These are phyloP conservation scores for Populus euphratica DNA, from an alignment of 345 rosid genomes.

Conservation along the genomic window DNA sequence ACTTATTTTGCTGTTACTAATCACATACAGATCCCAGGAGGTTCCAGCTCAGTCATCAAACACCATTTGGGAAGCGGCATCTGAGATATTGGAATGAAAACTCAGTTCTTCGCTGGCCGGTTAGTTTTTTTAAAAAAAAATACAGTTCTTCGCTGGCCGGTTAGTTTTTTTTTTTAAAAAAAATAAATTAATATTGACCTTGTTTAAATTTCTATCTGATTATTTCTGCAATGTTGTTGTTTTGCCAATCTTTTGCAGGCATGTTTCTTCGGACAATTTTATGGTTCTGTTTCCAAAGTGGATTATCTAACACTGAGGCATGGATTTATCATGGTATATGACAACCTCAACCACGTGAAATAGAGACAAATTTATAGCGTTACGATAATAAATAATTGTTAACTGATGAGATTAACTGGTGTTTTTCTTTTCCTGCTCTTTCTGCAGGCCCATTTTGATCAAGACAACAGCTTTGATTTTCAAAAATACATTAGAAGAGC, in stretches of 20 bases:
- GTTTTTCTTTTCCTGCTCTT: not conserved
- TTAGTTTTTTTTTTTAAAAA: not conserved
- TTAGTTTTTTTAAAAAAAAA: slow-evolving; percentile 1
- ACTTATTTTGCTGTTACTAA: not conserved
- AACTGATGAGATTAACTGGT: not conserved
- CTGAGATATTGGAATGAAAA: slow-evolving; percentile 50
- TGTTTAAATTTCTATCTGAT: not conserved
- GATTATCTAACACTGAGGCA: slow-evolving; percentile 75
- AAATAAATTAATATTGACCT: not conserved
- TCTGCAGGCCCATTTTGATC: slow-evolving; percentile 69
- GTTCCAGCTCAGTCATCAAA: slow-evolving; percentile 49
- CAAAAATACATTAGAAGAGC: slow-evolving; percentile 76
- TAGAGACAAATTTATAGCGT: not conserved
- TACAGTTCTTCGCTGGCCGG: slow-evolving; percentile 54
- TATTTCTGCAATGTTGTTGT: not conserved
- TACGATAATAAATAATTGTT: not conserved
- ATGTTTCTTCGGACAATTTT: slow-evolving; percentile 66
- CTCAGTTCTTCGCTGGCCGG: slow-evolving; percentile 49
- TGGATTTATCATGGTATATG: slow-evolving; percentile 66
- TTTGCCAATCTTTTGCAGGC: slow-evolving; percentile 27
- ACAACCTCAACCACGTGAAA: not conserved
- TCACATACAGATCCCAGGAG: slow-evolving; percentile 44
- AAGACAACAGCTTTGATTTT: slow-evolving; percentile 56
- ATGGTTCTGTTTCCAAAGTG: slow-evolving; percentile 58
- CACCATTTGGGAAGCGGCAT: slow-evolving; percentile 58